These are phyloP conservation scores for Linderniella brevidens DNA, from an alignment of 257 asterid genomes.

Conservation along the genomic window DNA sequence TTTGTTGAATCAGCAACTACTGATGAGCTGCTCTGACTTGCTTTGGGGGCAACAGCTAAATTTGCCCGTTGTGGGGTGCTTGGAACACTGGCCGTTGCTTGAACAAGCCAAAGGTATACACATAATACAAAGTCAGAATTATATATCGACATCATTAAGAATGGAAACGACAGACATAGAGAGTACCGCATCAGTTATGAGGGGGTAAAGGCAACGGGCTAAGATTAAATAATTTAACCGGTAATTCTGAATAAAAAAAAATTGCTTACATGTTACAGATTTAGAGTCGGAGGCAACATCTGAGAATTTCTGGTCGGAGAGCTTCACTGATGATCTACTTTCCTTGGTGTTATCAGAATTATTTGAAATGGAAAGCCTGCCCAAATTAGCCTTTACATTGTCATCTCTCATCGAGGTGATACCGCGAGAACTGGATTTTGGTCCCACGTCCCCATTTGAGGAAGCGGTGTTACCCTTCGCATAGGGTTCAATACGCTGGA, in stretches of 20 bases:
- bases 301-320: slow-evolving; percentile 46
- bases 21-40: slow-evolving; percentile 30
- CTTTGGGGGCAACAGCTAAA: slow-evolving; percentile 27
- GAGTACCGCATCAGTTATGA: not conserved
- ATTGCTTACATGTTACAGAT: slow-evolving; percentile 43
- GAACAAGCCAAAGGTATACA: slow-evolving; percentile 20
- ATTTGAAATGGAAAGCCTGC: slow-evolving; percentile 66
- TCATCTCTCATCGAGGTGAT: slow-evolving; percentile 42
- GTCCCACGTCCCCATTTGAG: slow-evolving; percentile 36
- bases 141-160: slow-evolving; percentile 1
- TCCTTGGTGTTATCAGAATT: slow-evolving; percentile 66
- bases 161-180: slow-evolving; percentile 4
- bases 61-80: slow-evolving; percentile 65
- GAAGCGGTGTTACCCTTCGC: slow-evolving; percentile 44
- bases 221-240: too few relatives aligned
- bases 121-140: slow-evolving; percentile 9
- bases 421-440: slow-evolving; percentile 51
- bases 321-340: slow-evolving; percentile 45
- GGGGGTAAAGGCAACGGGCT: slow-evolving; percentile 2
- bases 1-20: slow-evolving; percentile 28
- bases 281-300: slow-evolving; percentile 64
- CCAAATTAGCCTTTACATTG: slow-evolving; percentile 36
- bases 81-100: slow-evolving; percentile 51
- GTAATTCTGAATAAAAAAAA: slow-evolving; percentile 8
- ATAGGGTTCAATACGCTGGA: slow-evolving; percentile 88